Percentiles rank a stretch among this genome's conserved stretches.
Conservation (phyloP, 2,329 filamentous ascomycete genomes). For the Paecilomyces sp. region DNA sequence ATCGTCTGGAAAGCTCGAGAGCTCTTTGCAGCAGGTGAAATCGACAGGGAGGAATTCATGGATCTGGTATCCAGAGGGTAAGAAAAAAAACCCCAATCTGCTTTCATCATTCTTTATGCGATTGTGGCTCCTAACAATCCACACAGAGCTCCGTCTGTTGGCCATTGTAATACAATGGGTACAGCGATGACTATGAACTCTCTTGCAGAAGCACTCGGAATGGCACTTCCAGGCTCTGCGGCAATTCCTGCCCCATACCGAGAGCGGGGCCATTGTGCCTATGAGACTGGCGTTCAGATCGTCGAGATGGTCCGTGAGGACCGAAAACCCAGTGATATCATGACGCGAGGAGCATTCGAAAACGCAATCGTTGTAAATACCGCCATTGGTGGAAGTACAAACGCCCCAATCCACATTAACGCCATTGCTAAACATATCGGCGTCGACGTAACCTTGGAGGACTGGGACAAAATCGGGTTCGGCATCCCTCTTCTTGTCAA, state of each 20-base stretch:
- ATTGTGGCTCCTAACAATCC: slow-evolving; percentile 1
- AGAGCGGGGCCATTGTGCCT: slow-evolving; percentile 42
- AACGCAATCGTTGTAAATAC: slow-evolving; percentile 50
- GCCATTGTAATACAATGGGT: slow-evolving; percentile 49
- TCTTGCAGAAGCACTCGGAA: slow-evolving; percentile 46
- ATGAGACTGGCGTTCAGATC: slow-evolving; percentile 42
- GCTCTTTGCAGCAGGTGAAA: slow-evolving; percentile 41
- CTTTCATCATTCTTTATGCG: not conserved
- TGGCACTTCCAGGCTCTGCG: slow-evolving; percentile 46
- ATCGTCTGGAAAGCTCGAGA: slow-evolving; percentile 46
- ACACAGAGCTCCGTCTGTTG: slow-evolving; percentile 37
- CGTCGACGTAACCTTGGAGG: slow-evolving; percentile 43
- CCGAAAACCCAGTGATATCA: slow-evolving; percentile 47
- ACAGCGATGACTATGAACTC: slow-evolving; percentile 50
- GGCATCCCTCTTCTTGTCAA: slow-evolving; percentile 47
- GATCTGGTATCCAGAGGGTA: slow-evolving; percentile 40
- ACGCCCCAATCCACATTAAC: slow-evolving; percentile 50
- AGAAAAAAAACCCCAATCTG: slow-evolving; percentile 7
- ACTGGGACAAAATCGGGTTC: slow-evolving; percentile 48
- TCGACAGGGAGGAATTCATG: slow-evolving; percentile 37
- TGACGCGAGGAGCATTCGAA: slow-evolving; percentile 50
- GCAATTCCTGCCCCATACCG: slow-evolving; percentile 47
- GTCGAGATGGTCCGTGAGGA: slow-evolving; percentile 45
- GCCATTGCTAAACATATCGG: slow-evolving; percentile 50
- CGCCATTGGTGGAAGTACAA: slow-evolving; percentile 51